Conservation (phyloP, 257 asterid species). For the Solanum etuberosum region DNA sequence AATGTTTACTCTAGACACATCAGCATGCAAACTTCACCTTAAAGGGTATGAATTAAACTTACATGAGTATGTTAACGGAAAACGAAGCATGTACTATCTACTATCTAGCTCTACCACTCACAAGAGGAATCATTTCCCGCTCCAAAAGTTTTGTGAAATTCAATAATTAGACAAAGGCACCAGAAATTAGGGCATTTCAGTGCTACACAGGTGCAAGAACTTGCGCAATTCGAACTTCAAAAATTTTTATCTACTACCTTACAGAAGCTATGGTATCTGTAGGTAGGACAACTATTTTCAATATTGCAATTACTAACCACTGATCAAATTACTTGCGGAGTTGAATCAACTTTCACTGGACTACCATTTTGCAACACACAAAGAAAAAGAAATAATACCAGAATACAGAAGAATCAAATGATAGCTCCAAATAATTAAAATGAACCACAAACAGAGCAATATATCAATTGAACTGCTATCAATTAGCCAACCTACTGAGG, state of each 20-base stretch:
- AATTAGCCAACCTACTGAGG: constrained; percentile 32
- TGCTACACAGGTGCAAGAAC: neutral
- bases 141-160: neutral
- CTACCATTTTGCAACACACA: neutral
- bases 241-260: neutral
- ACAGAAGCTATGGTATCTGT: neutral
- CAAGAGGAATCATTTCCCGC: neutral
- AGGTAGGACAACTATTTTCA: neutral
- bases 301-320: neutral
- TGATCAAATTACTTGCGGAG: neutral
- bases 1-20: neutral
- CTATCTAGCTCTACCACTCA: neutral
- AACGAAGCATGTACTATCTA: neutral
- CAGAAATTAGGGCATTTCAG: neutral
- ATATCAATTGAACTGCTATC: neutral
- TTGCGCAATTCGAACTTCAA: neutral
- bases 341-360: neutral
- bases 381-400: neutral
- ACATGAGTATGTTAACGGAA: neutral
- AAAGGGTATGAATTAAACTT: neutral
- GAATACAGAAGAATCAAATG: neutral
- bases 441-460: neutral
- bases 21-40: neutral
- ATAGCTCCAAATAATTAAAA: neutral
- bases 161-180: neutral